Percentiles rank a stretch among this genome's conserved stretches.
Conservation (phyloP, 2,329 filamentous ascomycete genomes). For the Curvularia hawaiiensis region DNA sequence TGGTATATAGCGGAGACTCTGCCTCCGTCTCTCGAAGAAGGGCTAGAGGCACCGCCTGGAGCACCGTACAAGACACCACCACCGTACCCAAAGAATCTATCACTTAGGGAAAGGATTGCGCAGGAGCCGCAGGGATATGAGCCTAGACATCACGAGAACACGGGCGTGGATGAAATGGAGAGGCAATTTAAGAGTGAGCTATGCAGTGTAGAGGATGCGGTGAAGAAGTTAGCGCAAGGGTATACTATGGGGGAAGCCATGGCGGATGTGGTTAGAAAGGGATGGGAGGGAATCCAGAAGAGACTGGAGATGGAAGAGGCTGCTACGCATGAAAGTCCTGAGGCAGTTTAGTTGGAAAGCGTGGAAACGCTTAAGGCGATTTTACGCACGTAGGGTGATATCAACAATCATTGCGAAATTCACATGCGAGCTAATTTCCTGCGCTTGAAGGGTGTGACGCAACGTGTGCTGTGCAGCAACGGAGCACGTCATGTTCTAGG, state of each 20-base stretch:
- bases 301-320: slow-evolving; percentile 37
- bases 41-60: slow-evolving; percentile 26
- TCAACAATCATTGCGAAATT: background rate
- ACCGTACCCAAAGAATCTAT: slow-evolving; percentile 44
- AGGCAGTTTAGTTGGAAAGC: slow-evolving; percentile 6
- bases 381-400: background rate
- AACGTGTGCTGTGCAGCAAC: background rate
- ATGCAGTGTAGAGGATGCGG: slow-evolving; percentile 52
- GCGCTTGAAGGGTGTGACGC: background rate
- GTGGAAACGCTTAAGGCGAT: background rate
- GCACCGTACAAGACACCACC: slow-evolving; percentile 47
- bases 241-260: slow-evolving; percentile 42
- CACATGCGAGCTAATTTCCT: background rate
- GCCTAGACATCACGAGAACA: slow-evolving; percentile 53
- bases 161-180: slow-evolving; percentile 57
- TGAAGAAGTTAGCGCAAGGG: slow-evolving; percentile 41
- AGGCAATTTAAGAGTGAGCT: slow-evolving; percentile 50
- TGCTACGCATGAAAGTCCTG: slow-evolving; percentile 28
- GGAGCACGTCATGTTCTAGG: background rate
- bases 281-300: slow-evolving; percentile 52
- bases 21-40: slow-evolving; percentile 44
- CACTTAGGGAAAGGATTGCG: slow-evolving; percentile 45
- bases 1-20: slow-evolving; percentile 57
- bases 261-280: slow-evolving; percentile 54
- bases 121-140: slow-evolving; percentile 51